Conservation (phyloP, 108 stramenopile genomes). For the Pseudonitzschia multiseries region DNA sequence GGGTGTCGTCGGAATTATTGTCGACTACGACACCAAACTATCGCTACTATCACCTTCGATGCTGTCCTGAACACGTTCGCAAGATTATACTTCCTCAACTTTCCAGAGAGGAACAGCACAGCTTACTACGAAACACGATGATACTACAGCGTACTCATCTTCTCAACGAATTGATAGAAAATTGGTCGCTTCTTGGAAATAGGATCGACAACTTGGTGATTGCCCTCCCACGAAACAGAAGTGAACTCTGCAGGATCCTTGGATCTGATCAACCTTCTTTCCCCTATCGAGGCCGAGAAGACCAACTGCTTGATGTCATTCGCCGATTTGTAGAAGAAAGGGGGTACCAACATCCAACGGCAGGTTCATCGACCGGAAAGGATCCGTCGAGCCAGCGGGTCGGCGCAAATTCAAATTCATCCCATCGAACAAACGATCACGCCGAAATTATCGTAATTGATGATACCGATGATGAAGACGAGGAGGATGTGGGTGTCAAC, state of each 20-base stretch:
- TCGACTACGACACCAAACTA: not conserved
- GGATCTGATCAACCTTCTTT: not conserved
- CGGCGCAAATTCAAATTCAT: not conserved
- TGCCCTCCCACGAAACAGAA: not conserved
- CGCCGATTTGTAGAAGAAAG: not conserved
- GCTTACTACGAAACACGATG: not conserved
- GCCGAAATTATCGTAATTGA: not conserved
- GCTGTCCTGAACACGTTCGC: not conserved
- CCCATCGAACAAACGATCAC: not conserved
- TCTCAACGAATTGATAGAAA: not conserved
- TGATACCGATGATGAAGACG: conserved; percentile 19
- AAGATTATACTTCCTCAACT: not conserved
- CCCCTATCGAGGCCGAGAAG: not conserved
- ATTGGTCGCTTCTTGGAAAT: not conserved
- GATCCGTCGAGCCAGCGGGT: not conserved
- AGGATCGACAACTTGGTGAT: not conserved
- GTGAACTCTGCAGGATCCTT: not conserved
- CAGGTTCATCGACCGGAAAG: not conserved
- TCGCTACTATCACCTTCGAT: not conserved
- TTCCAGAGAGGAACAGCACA: too few relatives aligned
- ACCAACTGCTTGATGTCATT: not conserved
- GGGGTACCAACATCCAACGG: not conserved
- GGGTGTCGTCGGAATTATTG: not conserved
- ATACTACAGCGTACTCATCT: not conserved
- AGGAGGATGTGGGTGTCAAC: not conserved